Conservation (phyloP, 2,329 filamentous ascomycete species). For the Chaetomium globosum region DNA sequence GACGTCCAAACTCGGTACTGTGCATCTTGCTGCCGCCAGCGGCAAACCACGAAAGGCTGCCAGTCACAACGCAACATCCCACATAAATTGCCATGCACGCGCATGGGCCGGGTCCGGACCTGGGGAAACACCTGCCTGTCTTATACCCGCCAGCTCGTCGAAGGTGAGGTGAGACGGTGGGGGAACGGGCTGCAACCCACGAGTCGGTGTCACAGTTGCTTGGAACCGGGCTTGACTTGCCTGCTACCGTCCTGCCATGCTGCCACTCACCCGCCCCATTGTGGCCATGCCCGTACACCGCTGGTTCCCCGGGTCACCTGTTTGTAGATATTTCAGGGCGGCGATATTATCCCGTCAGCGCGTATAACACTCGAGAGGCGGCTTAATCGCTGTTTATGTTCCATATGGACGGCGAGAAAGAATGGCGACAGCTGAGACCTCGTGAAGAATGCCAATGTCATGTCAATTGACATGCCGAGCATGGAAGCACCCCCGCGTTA, state of each 20-base stretch:
- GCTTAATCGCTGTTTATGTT: not conserved
- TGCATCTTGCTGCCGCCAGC: constrained; percentile 11
- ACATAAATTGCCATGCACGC: constrained; percentile 24
- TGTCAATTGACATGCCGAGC: constrained; percentile 12
- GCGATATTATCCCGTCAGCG: not conserved
- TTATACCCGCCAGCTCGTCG: constrained; percentile 19
- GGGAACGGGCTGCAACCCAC: constrained; percentile 20
- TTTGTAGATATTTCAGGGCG: constrained; percentile 3
- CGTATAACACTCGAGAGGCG: constrained; percentile 9
- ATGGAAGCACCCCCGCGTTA: constrained; percentile 4
- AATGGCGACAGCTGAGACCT: not conserved
- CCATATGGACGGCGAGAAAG: constrained; percentile 2
- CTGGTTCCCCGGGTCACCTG: constrained; percentile 24
- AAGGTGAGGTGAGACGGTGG: constrained; percentile 10
- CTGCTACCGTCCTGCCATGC: not conserved
- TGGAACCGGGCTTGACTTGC: constrained; percentile 8
- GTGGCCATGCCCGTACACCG: constrained; percentile 21
- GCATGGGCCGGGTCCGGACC: constrained; percentile 30
- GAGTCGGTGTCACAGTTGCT: constrained; percentile 26
- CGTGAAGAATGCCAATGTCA: not conserved
- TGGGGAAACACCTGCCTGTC: constrained; percentile 27
- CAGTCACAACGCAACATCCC: constrained; percentile 24
- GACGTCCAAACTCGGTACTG: not conserved
- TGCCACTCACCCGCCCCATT: not conserved
- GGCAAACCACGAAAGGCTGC: constrained; percentile 19